Evolutionary conservation across 352 stramenopile species (phyloP), one percentile per base, ranked within the genome.

Genomic region (Elongisporangium prolatum): DNA sequence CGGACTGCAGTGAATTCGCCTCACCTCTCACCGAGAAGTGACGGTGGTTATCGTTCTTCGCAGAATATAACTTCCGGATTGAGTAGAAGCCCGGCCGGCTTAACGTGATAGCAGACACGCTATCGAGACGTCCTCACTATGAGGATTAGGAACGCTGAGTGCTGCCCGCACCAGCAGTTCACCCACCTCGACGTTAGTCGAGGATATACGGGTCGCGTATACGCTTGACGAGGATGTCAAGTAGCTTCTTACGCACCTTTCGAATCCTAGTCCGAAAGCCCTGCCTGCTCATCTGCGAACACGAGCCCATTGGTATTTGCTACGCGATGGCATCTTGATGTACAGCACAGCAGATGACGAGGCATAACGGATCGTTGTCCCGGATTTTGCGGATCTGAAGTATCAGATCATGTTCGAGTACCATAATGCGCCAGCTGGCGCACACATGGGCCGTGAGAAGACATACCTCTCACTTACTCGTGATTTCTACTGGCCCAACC

Each of bases 41-140:
- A 48, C 25, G 63, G 10, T 74, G 66, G 55, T 24, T 72, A 2
- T 60, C 63, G 3, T 74, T 69, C 58, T 74, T 77, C 54, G 38
- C 61, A 1, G 61, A 73, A 37, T 69, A 65, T 50, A 73, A 67
- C 44, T 69, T 71, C 17, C 17, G 47, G 17, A 48, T 68, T 22
- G 59, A 74, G 37, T 74, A 71, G 22, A 70, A 76, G 48, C 55
- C 56, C 1, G 61, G 59, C 4, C 44, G 37, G 21, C 21, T 57
- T 5, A 70, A 68, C 28, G 56, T 63, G 18, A 16, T 74, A 2
- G 56, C 58, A 17, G 62, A 74, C 52, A 54, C 47, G 56, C 37
- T 74, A 2, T 68, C 54, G 6, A 63, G 56, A 6, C 50, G 52
- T 16, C 54, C 63, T 13, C 47, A 66, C 21, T 64, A 62, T 28